Base-by-base conservation (phyloP, 345 rosid genomes). In the Anacardium occidentale region DNA sequence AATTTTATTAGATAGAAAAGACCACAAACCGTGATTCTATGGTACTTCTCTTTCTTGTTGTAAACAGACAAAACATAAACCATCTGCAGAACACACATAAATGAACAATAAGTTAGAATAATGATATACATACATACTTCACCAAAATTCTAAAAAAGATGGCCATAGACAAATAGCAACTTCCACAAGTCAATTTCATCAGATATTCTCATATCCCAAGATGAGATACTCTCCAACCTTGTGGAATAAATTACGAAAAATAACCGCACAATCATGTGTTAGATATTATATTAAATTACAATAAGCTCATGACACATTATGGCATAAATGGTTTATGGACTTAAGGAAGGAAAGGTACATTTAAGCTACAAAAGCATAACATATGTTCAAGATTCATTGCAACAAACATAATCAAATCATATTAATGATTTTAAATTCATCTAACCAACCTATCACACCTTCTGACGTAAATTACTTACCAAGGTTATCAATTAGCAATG, bases 11-110 rank as follows among this genome's bases (percentile, higher is more conserved):
- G 42, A 64, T 4, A 57, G 72, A 71, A 77, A 75, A 70, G 67
- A 66, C 55, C 26, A 74, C 87, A 73, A 75, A 93, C 99, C 85
- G 90, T 93, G 79, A 93, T 84, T 69, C 97, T 85, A 34, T 93
- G 91, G 79, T 83, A 47, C 76, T 96, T 96, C 82, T 93, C 98
- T 81, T 93, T 96, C 86, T 90, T 93, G 97, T 86, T 90, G 81
- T 96, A 91, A 12, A 93, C 85, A 44, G 88, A 96, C 68, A 96
- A 82, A 75, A 96, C 99, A 26, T 96, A 96, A 68, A 96, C 89
- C 98, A 90, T 93, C 99, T 96, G 99, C 81, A 80, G 65, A 73
- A 75, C 18, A 66, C 32, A 29, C 40, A 26, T 29, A 10, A 52
- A 32, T 53, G 22, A 18, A 34, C 13, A 69, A 42, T 56, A 7